Conservation (phyloP, 2,329 filamentous ascomycete species). For the Hirsutella minnesotensis region DNA sequence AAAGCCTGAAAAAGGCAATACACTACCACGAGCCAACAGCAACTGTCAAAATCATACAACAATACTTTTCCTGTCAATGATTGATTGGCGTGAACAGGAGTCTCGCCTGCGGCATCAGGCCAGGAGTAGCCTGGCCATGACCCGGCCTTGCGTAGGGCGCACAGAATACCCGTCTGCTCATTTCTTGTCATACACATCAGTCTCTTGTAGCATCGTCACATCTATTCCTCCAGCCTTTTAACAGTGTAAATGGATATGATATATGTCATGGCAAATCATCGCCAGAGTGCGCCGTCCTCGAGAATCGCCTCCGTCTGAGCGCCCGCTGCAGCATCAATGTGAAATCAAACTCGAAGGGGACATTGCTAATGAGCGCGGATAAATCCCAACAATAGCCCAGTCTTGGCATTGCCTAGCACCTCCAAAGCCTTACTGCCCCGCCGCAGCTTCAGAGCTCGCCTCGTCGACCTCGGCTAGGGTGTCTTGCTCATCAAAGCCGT, state of each 20-base stretch:
- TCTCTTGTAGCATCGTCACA: neutral
- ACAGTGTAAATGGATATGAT: neutral
- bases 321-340: slow-evolving; percentile 1
- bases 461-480: slow-evolving; percentile 41
- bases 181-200: too few species aligned
- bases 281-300: neutral
- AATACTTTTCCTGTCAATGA: too few species aligned
- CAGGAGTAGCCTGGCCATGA: too few species aligned
- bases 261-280: neutral
- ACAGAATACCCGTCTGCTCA: too few species aligned
- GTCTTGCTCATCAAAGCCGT: slow-evolving; percentile 36
- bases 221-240: neutral
- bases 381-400: too few species aligned
- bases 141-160: too few species aligned
- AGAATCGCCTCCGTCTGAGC: slow-evolving; percentile 1
- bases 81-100: too few species aligned
- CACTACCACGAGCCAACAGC: too few species aligned
- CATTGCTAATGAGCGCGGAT: neutral
- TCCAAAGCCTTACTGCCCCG: neutral
- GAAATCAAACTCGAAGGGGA: neutral
- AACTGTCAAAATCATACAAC: too few species aligned
- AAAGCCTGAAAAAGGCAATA: too few species aligned
- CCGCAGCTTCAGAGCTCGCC: slow-evolving; percentile 13
- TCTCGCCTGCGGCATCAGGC: too few species aligned
- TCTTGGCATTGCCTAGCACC: neutral